Base-by-base conservation (phyloP, 495 filamentous ascomycete species). In the Penicillium parvum region DNA sequence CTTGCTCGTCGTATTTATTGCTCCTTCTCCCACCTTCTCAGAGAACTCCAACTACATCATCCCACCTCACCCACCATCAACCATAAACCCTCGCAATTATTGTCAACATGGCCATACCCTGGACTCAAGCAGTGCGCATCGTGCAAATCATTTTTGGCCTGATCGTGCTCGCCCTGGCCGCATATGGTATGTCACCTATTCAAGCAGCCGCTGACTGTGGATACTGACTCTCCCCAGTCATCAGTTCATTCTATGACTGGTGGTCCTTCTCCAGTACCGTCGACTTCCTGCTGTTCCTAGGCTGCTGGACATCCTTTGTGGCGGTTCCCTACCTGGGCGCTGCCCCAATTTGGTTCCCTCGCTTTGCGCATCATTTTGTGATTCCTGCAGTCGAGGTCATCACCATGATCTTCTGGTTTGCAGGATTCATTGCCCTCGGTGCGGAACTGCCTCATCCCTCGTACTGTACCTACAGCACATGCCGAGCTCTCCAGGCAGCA, bases 381-480 rank as follows among this genome's bases (percentile, higher is more conserved):
- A 74, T 89, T 4, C 71, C 86, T 7, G 80, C 52, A n/a, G 65
- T 84, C 21, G 84, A 90, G 47, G 65, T 66, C 32, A 33, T 91
- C 9, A 90, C 87, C n/a, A 82, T 79, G 72, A 73, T 90, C 26
- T 90, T 91, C 72, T 94, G 89, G 89, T 89, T 95, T 58, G 81
- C 82, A 0, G 87, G 86, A 18, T 85, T 85, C 46, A 81, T 94
- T 57, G 86, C 86, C 0, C 55, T 88, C 2, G 86, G 81, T 2
- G 81, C 78, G 3, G 69, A 73, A 43, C 59, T 85, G 32, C 74
- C 71, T 12, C 57, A 73, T 4, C 43, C 77, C 4, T 36, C 34
- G 1, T 49, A 56, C 29, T 84, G 80, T 41, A 56, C 55, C 7
- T 69, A 66, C 4, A 61, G 61, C 23, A 60, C 65, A 7, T 84